Evolutionary conservation across 345 rosid genomes (phyloP).

Genomic region (Dovyalis caffra): DNA sequence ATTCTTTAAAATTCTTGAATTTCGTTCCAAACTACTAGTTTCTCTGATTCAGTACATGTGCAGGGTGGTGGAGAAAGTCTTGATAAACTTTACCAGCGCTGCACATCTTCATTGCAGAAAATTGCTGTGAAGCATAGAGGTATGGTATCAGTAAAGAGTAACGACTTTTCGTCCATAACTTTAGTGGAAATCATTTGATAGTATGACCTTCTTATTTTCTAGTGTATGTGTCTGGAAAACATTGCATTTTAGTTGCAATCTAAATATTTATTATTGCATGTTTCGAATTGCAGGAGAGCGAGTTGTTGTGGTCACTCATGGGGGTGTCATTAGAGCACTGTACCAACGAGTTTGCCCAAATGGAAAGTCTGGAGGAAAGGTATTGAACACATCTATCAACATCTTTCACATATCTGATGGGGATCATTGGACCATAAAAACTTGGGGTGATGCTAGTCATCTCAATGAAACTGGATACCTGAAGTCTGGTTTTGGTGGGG

Average conservation of each 20-base stretch:
- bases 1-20: too few relatives aligned
- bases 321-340: conserved; percentile 70
- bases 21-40: too few relatives aligned
- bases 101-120: conserved; percentile 61
- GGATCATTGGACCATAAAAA: conserved; percentile 50
- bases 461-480: conserved; percentile 46
- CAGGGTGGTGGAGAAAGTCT: conserved; percentile 93
- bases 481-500: conserved; percentile 72
- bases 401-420: conserved; percentile 50
- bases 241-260: background rate
- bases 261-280: background rate
- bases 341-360: conserved; percentile 63
- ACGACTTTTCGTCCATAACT: background rate
- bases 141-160: conserved; percentile 12
- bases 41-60: too few relatives aligned
- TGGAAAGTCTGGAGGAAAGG: conserved; percentile 37
- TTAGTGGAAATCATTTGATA: too few relatives aligned
- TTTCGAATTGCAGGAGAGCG: conserved; percentile 50
- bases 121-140: conserved; percentile 72
- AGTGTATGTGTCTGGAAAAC: too few relatives aligned
- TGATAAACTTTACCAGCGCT: conserved; percentile 62
- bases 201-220: too few relatives aligned
- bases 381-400: conserved; percentile 65
- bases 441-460: conserved; percentile 64
- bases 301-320: conserved; percentile 68